Base-by-base conservation (phyloP, 2,329 filamentous ascomycete genomes). In the Cryphonectria nitschkei region DNA sequence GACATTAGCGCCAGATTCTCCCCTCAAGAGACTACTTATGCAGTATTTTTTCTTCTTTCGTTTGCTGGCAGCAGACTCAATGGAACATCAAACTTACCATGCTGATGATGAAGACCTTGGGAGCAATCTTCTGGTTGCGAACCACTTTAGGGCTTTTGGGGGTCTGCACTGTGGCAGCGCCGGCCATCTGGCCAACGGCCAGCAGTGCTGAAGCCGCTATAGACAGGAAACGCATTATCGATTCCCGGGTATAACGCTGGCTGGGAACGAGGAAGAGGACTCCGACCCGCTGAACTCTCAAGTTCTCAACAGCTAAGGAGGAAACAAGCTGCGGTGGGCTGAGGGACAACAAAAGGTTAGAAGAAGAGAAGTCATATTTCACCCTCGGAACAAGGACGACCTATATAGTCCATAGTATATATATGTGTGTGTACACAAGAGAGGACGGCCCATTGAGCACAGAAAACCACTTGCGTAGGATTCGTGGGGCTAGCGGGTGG, bases 101-200 rank as follows among this genome's bases (percentile, higher is more conserved):
- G 73, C 85, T 88, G 72, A 91, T 82, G 70, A 91, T 88, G 77
- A 91, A 84, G 64, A 90, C 82, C 74, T 89, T 91, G 13, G 89
- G 89, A 34, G 84, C 78, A 69, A 89, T 81, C 73, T 76, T 79
- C 16, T n/a, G 50, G 2, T 73, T 50, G 16, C 71, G 66, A n/a
- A 46, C 39, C 5, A 56, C 46, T 19, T 67, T 61, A 43, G 65
- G 65, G 54, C 64, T 50, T 32, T 46, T 62, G 43, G 68, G 65
- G 9, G 26, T 13, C 62, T 71, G 66, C 62, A 61, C 58, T 5
- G 66, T 67, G 29, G 56, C 69, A 52, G 71, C 67, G 39, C 43
- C 52, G 34, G 58, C 68, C 67, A 71, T 34, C 39, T 71, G 71
- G 64, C 56, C 65, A 41, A 65, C 60, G 39, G 66, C 60, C 34